phyloP scores from a whole-genome alignment of 345 rosid species.

The Anastatica hierochuntica region DNA sequence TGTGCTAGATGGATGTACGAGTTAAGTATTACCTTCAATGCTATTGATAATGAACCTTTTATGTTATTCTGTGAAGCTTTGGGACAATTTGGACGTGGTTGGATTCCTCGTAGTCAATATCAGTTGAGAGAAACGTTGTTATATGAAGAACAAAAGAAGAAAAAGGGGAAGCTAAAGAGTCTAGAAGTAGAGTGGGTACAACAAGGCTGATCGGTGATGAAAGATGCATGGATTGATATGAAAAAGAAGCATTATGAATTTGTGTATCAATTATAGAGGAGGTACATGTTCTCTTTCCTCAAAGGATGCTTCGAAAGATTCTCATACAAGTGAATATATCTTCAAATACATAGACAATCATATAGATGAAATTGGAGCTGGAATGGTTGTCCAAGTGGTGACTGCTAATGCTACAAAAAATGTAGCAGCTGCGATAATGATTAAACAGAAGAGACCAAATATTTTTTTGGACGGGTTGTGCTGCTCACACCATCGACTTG shows the following conservation, averaged over 20 bases:
- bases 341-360: neutral
- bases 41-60: too few relatives aligned
- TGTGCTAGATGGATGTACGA: too few relatives aligned
- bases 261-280: neutral
- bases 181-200: neutral
- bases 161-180: neutral
- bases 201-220: neutral
- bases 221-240: neutral
- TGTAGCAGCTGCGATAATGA: too few relatives aligned
- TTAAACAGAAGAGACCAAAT: too few relatives aligned
- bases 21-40: too few relatives aligned
- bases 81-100: neutral
- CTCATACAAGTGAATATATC: neutral
- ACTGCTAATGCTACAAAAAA: too few relatives aligned
- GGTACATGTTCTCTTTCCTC: too few relatives aligned
- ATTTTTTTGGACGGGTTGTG: too few relatives aligned
- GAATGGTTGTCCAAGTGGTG: too few relatives aligned
- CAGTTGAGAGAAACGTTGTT: neutral
- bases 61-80: too few relatives aligned
- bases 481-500: too few relatives aligned
- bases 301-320: too few relatives aligned
- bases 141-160: neutral
- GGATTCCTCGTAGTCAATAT: neutral
- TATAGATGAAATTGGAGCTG: neutral
- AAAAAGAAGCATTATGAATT: neutral